Percentiles rank a stretch among this genome's conserved stretches.
Evolutionary conservation across 2,329 filamentous ascomycete species (phyloP).

Genomic region (Colletotrichum spaethianum): DNA sequence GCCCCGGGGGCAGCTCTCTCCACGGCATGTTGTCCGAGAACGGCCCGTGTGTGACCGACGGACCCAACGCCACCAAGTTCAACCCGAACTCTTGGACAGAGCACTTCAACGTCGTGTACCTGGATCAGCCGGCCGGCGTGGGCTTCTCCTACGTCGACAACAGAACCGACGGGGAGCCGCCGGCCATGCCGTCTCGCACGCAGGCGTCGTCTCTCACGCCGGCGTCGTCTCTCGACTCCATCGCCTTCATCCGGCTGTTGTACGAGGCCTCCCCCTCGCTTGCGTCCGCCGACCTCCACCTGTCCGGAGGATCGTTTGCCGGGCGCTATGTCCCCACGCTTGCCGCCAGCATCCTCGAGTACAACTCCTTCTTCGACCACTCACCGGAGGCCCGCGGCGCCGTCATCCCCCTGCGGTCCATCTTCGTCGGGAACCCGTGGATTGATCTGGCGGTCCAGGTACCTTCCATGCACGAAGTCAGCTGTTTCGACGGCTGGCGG

Average conservation of each 20-base stretch:
- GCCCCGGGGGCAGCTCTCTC: conserved; percentile 71
- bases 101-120: conserved; percentile 48
- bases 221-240: conserved; percentile 2
- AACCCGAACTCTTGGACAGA: conserved; percentile 75
- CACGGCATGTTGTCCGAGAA: conserved; percentile 65
- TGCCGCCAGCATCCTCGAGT: conserved; percentile 14
- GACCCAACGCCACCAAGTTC: conserved; percentile 58
- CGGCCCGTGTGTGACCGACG: conserved; percentile 65
- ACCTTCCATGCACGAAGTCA: conserved; percentile 24
- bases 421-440: conserved; percentile 23
- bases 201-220: conserved; percentile 3
- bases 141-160: conserved; percentile 42
- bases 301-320: conserved; percentile 22
- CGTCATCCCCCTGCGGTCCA: conserved; percentile 15
- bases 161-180: background rate
- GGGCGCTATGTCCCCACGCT: conserved; percentile 20
- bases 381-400: background rate
- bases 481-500: background rate
- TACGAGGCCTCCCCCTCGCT: conserved; percentile 18
- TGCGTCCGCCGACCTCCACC: conserved; percentile 3
- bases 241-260: conserved; percentile 20
- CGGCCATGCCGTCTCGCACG: background rate
- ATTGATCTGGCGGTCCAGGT: conserved; percentile 15
- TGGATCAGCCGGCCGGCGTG: conserved; percentile 42
- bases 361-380: conserved; percentile 13